These are phyloP conservation scores for Rhinocladiella similis DNA, from an alignment of 2,329 filamentous ascomycete species.

Conservation along the genomic window DNA sequence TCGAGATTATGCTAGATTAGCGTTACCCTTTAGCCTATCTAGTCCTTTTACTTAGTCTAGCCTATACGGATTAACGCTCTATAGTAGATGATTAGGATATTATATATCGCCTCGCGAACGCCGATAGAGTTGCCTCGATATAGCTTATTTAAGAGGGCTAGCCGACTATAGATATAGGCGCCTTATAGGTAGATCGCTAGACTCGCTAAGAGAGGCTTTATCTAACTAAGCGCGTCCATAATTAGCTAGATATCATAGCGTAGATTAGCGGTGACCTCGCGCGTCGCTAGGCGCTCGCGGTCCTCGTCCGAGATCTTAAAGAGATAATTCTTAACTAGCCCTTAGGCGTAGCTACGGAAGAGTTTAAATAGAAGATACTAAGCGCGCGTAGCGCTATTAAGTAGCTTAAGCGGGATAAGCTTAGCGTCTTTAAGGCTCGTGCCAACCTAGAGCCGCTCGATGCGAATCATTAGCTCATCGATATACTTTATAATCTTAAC, in stretches of 20 bases:
- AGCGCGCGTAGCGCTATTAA: too few species aligned
- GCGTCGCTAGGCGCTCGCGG: not conserved
- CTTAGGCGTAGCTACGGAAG: too few species aligned
- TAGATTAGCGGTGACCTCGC: not conserved
- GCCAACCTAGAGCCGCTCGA: too few species aligned
- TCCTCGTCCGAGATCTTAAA: not conserved
- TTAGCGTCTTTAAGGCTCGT: too few species aligned
- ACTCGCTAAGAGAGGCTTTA: not conserved
- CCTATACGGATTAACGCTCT: not conserved
- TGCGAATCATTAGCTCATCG: too few species aligned
- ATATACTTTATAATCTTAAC: too few species aligned
- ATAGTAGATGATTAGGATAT: not conserved
- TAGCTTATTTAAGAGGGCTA: not conserved
- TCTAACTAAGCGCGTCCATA: not conserved
- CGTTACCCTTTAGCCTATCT: not conserved
- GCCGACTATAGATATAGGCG: not conserved
- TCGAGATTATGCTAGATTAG: not conserved
- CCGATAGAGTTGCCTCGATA: not conserved
- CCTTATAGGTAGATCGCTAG: not conserved
- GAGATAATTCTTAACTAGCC: not conserved
- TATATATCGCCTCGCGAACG: not conserved
- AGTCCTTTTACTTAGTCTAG: not conserved
- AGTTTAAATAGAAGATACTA: too few species aligned
- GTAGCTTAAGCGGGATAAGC: too few species aligned
- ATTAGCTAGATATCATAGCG: not conserved